phyloP scores from a whole-genome alignment of 2,329 filamentous ascomycete species.

The Metarhizium guizhouense region DNA sequence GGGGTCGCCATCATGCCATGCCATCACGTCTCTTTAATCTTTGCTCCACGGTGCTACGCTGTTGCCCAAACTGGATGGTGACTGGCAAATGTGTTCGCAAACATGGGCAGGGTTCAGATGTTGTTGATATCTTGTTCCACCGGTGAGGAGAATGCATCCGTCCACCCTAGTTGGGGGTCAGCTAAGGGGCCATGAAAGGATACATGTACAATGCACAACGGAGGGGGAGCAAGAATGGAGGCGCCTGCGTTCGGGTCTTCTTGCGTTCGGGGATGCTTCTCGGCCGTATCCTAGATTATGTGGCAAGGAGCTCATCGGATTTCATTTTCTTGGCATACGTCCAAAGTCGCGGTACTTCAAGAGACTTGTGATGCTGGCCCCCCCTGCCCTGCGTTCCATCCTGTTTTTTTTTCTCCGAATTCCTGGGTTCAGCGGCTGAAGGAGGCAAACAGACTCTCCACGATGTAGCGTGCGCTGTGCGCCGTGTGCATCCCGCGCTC shows the following conservation, averaged over 20 bases:
- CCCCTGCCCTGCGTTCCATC: background rate
- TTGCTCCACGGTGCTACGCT: slow-evolving; percentile 1
- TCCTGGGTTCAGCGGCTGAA: slow-evolving; percentile 1
- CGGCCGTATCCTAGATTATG: background rate
- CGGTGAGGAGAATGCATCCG: background rate
- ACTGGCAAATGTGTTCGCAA: background rate
- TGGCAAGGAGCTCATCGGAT: background rate
- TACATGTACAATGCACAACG: background rate
- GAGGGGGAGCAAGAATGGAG: background rate
- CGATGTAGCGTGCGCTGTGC: background rate
- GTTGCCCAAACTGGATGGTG: slow-evolving; percentile 5
- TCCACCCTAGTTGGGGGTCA: background rate
- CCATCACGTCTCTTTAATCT: background rate
- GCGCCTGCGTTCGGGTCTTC: background rate
- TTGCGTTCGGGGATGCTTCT: slow-evolving; percentile 2
- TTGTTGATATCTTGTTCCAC: background rate
- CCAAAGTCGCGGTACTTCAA: slow-evolving; percentile 6
- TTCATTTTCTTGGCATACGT: slow-evolving; percentile 5
- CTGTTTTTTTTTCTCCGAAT: background rate
- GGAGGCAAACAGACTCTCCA: background rate
- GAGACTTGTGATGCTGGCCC: background rate
- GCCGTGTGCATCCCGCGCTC: background rate
- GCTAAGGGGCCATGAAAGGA: background rate
- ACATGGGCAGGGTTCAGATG: background rate
- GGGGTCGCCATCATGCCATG: background rate